These are phyloP conservation scores for Ceratobasidium theobromae DNA, from an alignment of 1,284 basidiomycete species.

Conservation along the genomic window DNA sequence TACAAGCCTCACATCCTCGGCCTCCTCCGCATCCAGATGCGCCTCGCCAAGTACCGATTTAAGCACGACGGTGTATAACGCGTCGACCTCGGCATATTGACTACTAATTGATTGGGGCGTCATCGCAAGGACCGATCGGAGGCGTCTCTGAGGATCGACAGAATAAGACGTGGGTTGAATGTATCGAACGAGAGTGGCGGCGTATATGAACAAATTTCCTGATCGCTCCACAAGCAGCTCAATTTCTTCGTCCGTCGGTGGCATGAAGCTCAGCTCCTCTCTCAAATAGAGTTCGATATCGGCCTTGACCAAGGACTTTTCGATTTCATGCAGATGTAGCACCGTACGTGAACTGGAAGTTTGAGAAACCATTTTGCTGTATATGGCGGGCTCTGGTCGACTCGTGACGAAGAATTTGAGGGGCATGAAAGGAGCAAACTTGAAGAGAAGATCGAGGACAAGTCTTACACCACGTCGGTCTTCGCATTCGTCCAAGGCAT, in stretches of 20 bases:
- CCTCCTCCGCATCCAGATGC: background rate
- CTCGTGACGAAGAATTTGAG: constrained; percentile 38
- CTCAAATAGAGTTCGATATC: too few species aligned
- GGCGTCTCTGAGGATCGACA: too few species aligned
- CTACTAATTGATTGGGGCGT: background rate
- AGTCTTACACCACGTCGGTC: too few species aligned
- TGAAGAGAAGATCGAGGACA: too few species aligned
- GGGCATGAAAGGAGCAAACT: constrained; percentile 5
- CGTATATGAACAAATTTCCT: background rate
- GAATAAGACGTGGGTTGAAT: background rate
- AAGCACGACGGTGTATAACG: background rate
- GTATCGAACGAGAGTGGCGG: background rate
- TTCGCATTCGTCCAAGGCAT: too few species aligned
- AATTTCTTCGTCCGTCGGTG: background rate
- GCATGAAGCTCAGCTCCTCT: too few species aligned
- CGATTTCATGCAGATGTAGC: too few species aligned
- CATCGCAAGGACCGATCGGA: background rate
- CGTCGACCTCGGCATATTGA: too few species aligned
- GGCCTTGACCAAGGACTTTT: too few species aligned
- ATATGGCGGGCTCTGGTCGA: constrained; percentile 32
- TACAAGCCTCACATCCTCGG: background rate
- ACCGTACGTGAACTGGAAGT: background rate
- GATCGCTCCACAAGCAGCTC: background rate
- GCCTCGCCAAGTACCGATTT: background rate
- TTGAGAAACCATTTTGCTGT: background rate